These are phyloP conservation scores for Pneumocystis jirovecii DNA, from an alignment of 1,139 yeast genomes.

Conservation along the genomic window DNA sequence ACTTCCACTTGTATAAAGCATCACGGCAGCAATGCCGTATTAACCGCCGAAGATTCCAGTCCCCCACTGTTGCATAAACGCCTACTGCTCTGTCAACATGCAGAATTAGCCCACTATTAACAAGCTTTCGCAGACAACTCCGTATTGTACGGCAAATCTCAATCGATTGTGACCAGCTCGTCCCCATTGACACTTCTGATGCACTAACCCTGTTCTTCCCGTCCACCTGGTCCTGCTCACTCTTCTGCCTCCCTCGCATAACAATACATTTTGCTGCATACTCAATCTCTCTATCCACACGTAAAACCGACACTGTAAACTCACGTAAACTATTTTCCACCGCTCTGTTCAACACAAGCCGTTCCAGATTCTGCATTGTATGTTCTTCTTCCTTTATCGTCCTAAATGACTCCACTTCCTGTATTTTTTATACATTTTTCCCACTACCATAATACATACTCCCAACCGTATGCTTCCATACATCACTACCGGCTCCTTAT, in stretches of 20 bases:
- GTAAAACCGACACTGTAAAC: constrained; percentile 4
- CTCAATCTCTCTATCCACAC: constrained; percentile 4
- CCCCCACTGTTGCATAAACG: constrained; percentile 4
- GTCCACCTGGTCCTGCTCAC: not conserved
- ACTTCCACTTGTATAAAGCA: not conserved
- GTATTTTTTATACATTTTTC: no score
- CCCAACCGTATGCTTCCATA: not conserved
- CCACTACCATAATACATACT: not conserved
- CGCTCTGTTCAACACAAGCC: constrained; percentile 2
- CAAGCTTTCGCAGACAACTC: constrained; percentile 5
- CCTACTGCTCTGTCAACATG: not conserved
- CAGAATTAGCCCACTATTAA: constrained; percentile 5
- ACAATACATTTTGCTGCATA: constrained; percentile 5
- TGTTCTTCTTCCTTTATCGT: not conserved
- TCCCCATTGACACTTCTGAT: no score
- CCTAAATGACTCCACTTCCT: not conserved
- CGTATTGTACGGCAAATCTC: constrained; percentile 3
- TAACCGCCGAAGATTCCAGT: constrained; percentile 7
- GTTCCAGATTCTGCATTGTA: constrained; percentile 3
- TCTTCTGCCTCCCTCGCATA: not conserved
- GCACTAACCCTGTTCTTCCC: not conserved
- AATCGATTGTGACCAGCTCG: not conserved
- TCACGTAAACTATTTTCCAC: not conserved
- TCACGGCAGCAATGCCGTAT: constrained; percentile 2
- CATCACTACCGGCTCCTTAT: not conserved